Evolutionary conservation across 495 filamentous ascomycete genomes (phyloP), one percentile per base, ranked within the genome.

Genomic region (Aspergillus conjunctus): DNA sequence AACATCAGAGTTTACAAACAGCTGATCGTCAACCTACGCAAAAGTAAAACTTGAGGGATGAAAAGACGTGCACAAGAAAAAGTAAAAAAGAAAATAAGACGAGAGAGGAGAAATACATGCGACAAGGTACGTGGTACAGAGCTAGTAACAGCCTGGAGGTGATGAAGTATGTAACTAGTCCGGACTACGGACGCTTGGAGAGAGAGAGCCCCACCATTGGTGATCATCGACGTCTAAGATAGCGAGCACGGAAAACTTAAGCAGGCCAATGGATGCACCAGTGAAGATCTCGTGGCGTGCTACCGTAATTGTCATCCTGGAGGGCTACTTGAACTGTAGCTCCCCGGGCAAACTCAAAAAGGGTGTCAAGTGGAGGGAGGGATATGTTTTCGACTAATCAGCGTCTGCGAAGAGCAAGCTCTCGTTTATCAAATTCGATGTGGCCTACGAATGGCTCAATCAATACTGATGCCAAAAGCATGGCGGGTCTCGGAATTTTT

Each of bases 221-320:
- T 41, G 37, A 41, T 41, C 56, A 34, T 58, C 49, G 65, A 34
- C 31, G 33, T 32, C 48, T 30, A 17, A 32, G 44, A 58, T 37
- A 49, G 46, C 31, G 56, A 31, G 3, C 14, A 55, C 62, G 68
- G 68, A 65, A 61, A 66, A 61, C 32, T 64, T 43, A 66, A 46
- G 61, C 63, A 56, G 26, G 7, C 41, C 43, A 43, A 43, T 60
- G 49, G 30, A 11, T 20, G 18, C 17, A 18, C 61, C 65, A 67
- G 61, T 62, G 9, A 51, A 12, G 21, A 50, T 22, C 32, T 26
- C 30, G 51, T 66, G 59, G 63, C 51, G 63, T 56, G 18, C 30
- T 44, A 17, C 31, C 18, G 46, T 45, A 53, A 43, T 50, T 50
- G n/a, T 54, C 30, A 46, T 39, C 41, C 44, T 14, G 41, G 3